Conservation (phyloP, 2,329 filamentous ascomycete species). For the Neopestalotiopsis sp. region DNA sequence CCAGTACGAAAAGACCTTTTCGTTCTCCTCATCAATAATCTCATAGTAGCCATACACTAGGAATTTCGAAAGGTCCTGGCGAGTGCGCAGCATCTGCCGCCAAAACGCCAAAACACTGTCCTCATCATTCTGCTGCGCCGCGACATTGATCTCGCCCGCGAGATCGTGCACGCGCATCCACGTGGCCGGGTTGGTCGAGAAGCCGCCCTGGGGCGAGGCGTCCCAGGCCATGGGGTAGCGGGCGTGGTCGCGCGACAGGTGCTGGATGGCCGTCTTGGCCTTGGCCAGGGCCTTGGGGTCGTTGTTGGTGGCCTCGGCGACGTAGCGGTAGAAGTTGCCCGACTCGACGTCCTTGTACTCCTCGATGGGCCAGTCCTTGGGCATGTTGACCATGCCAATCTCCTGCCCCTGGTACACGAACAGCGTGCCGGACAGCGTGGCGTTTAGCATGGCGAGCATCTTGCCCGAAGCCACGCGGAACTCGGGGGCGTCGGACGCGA, state of each 20-base stretch:
- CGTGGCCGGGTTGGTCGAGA: constrained; percentile 50
- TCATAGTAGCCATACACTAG: constrained; percentile 16
- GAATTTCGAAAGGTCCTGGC: constrained; percentile 54
- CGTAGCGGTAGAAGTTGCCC: constrained; percentile 50
- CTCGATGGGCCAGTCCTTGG: constrained; percentile 50
- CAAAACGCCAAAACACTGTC: constrained; percentile 66
- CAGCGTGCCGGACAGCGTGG: constrained; percentile 55
- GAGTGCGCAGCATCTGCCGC: constrained; percentile 59
- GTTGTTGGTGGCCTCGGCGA: constrained; percentile 28
- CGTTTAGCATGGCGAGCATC: constrained; percentile 56
- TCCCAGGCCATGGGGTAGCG: constrained; percentile 77
- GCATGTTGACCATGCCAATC: constrained; percentile 63
- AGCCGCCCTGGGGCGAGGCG: constrained; percentile 63
- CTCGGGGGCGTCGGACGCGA: constrained; percentile 48
- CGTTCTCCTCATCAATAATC: constrained; percentile 51
- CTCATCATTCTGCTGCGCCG: constrained; percentile 51
- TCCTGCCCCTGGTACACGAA: constrained; percentile 68
- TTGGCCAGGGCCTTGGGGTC: constrained; percentile 22
- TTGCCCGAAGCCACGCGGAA: constrained; percentile 53
- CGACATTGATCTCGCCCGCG: constrained; percentile 67
- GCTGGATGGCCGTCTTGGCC: constrained; percentile 15
- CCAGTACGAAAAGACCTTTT: constrained; percentile 49
- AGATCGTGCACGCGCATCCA: constrained; percentile 76
- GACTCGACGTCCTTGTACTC: constrained; percentile 56
- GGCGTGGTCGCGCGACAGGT: constrained; percentile 64